phyloP scores from a whole-genome alignment of 768 basidiomycete genomes.

The Boletellus ananas region DNA sequence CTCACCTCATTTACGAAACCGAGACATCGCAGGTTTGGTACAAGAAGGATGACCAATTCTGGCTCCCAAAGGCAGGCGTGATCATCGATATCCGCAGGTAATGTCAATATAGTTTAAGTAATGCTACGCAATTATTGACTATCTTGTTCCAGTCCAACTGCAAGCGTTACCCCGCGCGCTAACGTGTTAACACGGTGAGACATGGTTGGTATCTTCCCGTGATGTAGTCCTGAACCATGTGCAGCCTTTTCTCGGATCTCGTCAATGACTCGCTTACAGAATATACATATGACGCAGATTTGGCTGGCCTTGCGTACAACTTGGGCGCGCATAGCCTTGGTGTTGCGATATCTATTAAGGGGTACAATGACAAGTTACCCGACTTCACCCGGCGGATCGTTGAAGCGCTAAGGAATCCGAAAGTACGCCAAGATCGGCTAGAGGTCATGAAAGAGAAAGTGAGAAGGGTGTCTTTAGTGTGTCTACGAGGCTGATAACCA shows the following conservation, averaged over 20 bases:
- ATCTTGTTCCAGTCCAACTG: slow-evolving; percentile 44
- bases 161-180: slow-evolving; percentile 61
- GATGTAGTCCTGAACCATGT: background rate
- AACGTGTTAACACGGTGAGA: slow-evolving; percentile 69
- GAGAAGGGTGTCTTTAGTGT: slow-evolving; percentile 9
- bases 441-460: slow-evolving; percentile 85
- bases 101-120: slow-evolving; percentile 4
- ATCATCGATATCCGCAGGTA: slow-evolving; percentile 76
- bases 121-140: background rate
- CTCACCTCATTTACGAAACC: slow-evolving; percentile 71
- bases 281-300: slow-evolving; percentile 86
- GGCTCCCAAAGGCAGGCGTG: slow-evolving; percentile 85
- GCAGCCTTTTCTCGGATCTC: slow-evolving; percentile 75
- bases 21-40: slow-evolving; percentile 79
- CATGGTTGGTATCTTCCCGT: background rate
- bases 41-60: slow-evolving; percentile 97
- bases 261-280: slow-evolving; percentile 88
- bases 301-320: slow-evolving; percentile 81
- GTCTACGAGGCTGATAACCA: background rate
- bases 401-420: slow-evolving; percentile 59
- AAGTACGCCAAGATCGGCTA: slow-evolving; percentile 68
- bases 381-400: slow-evolving; percentile 71
- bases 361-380: slow-evolving; percentile 90
- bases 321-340: slow-evolving; percentile 62
- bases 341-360: slow-evolving; percentile 62